These are phyloP conservation scores for Xylaria cubensis DNA, from an alignment of 495 filamentous ascomycete species.

Conservation along the genomic window DNA sequence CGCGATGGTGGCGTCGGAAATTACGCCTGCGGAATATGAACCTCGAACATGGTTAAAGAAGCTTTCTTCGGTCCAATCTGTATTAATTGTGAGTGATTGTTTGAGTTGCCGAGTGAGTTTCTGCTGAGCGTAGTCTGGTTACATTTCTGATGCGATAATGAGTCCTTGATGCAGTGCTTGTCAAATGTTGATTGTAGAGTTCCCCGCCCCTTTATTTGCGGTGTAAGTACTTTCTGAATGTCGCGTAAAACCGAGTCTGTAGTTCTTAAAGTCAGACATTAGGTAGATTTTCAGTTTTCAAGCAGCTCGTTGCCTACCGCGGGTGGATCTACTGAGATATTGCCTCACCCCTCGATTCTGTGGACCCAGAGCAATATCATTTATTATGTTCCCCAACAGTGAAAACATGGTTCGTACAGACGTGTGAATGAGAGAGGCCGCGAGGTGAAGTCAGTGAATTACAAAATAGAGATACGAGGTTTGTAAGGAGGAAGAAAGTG, in stretches of 20 bases:
- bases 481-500: no score
- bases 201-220: not conserved
- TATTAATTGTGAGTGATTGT: not conserved
- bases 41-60: slow-evolving; percentile 10
- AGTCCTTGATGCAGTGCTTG: not conserved
- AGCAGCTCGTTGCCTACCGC: not conserved
- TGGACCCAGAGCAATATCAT: slow-evolving; percentile 8
- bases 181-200: slow-evolving; percentile 3
- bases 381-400: not conserved
- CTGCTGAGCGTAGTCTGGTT: not conserved
- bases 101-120: not conserved
- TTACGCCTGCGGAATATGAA: not conserved
- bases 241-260: not conserved
- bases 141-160: not conserved
- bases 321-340: not conserved
- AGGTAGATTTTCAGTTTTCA: no score
- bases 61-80: slow-evolving; percentile 16
- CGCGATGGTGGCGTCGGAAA: not conserved
- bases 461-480: no score
- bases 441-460: no score
- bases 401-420: not conserved
- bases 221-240: not conserved
- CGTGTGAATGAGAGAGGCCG: not conserved
- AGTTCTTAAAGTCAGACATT: not conserved
- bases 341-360: slow-evolving; percentile 11